Percentiles rank a stretch among this genome's conserved stretches.
Conservation (phyloP, 352 stramenopile genomes). For the Phytophthora megakarya region DNA sequence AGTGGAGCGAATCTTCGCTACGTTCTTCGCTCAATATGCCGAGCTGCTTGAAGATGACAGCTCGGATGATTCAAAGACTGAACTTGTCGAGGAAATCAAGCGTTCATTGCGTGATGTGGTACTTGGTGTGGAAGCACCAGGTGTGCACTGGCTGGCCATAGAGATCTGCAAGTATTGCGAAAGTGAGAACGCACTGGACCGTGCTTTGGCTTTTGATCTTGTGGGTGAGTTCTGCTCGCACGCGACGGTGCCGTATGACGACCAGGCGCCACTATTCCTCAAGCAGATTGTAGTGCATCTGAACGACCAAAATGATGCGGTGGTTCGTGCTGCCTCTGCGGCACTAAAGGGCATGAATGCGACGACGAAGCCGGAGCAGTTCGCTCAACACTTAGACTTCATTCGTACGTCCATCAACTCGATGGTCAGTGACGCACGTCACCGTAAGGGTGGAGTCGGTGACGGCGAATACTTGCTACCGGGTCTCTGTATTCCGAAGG, state of each 20-base stretch:
- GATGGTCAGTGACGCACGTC: conserved; percentile 95
- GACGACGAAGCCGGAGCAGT: conserved; percentile 91
- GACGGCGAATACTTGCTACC: conserved; percentile 80
- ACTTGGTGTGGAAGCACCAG: conserved; percentile 87
- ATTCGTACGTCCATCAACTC: conserved; percentile 97
- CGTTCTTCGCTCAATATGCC: conserved; percentile 80
- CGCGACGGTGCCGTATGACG: conserved; percentile 90
- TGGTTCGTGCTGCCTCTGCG: conserved; percentile 90
- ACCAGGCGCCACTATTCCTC: conserved; percentile 95
- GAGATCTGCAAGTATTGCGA: conserved; percentile 96
- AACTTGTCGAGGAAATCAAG: conserved; percentile 73
- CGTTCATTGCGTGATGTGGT: conserved; percentile 70
- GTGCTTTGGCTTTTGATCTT: conserved; percentile 92
- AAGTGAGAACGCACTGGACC: conserved; percentile 84
- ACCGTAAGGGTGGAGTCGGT: conserved; percentile 92
- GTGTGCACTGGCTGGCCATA: conserved; percentile 94
- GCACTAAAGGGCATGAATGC: conserved; percentile 93
- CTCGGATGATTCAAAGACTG: conserved; percentile 29
- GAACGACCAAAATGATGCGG: conserved; percentile 91
- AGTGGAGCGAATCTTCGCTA: conserved; percentile 93
- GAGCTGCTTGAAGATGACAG: conserved; percentile 36
- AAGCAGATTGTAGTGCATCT: conserved; percentile 96
- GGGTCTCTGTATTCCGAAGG: conserved; percentile 83
- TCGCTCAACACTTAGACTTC: conserved; percentile 96
- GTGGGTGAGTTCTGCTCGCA: conserved; percentile 89